phyloP scores from a whole-genome alignment of 2,329 filamentous ascomycete genomes.

The Lachnellula occidentalis region DNA sequence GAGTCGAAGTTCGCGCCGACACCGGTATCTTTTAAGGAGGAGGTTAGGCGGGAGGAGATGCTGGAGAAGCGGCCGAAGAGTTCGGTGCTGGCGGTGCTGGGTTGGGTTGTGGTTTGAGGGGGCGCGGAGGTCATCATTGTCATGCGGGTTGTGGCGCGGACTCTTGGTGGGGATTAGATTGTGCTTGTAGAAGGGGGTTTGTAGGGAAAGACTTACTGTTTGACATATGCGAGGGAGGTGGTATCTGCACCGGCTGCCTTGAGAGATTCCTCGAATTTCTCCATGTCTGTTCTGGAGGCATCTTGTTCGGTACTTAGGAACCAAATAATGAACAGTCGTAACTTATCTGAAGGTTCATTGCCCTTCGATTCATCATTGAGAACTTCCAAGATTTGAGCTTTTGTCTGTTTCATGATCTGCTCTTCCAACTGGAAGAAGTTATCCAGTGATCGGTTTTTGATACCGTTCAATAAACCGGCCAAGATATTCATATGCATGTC shows the following conservation, averaged over 20 bases:
- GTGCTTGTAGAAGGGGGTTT: neutral
- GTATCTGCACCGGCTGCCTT: constrained; percentile 70
- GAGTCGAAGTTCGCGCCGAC: constrained; percentile 88
- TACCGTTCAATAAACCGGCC: constrained; percentile 67
- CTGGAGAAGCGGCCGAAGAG: constrained; percentile 91
- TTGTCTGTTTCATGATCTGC: constrained; percentile 84
- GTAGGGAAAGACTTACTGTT: constrained; percentile 55
- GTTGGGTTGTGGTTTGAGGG: constrained; percentile 50
- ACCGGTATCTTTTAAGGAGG: constrained; percentile 84
- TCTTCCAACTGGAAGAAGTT: constrained; percentile 96
- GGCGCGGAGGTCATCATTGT: constrained; percentile 91
- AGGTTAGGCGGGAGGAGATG: constrained; percentile 85
- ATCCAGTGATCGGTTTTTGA: constrained; percentile 92
- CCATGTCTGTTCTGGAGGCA: constrained; percentile 73
- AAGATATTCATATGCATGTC: constrained; percentile 99
- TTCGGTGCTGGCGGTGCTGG: constrained; percentile 55
- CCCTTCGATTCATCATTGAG: constrained; percentile 80
- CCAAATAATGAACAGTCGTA: constrained; percentile 95
- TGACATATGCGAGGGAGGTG: constrained; percentile 76
- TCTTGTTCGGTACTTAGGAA: constrained; percentile 91
- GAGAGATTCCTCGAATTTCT: constrained; percentile 79
- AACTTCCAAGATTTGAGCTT: constrained; percentile 80
- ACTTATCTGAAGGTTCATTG: constrained; percentile 78
- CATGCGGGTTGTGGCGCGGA: constrained; percentile 94
- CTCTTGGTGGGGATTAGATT: constrained; percentile 42